Base-by-base conservation (phyloP, 768 basidiomycete genomes). In the Suillus lakei region DNA sequence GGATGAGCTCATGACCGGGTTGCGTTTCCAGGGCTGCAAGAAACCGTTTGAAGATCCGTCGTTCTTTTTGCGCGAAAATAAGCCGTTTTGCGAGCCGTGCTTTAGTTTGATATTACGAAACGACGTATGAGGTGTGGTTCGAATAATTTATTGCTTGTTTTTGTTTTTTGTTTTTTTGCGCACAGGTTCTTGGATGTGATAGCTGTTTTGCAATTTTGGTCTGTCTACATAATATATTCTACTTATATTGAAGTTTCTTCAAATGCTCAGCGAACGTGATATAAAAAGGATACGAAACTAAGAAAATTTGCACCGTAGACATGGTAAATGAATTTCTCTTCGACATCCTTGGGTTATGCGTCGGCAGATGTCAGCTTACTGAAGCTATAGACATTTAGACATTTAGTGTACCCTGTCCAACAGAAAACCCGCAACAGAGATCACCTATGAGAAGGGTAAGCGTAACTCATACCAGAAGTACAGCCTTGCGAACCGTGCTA, bases 61-160 rank as follows among this genome's bases (percentile, higher is more conserved):
- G 44, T 96, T 98, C 81, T 96, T 97, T 78, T 85, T 96, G 73
- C 84, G 94, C 65, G 89, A 88, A 36, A 88, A 91, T 7, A 84
- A 89, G 67, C 91, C 95, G 0, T 96, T 87, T 74, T 98, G 97
- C 74, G 92, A 95, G 71, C 82, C 78, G 43, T 99, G 96, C 75
- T 98, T 94, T 77, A 91, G 90, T 72, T 84, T 96, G 64, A 88
- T 94, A 41, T 78, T 95, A 69, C 82, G 89, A 72, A 95, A 92
- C 72, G 93, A 95, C 69, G 71, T 93, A 38, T 92, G 72, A 74
- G 56, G 26, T 39, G 36, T 38, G 26, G 38, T 38, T 58, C 5
- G 4, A 28, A 58, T 58, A 58, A 38, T 60, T 36, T 62, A 62
- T 62, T 62, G 4, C 39, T 54, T 50, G 23, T 48, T 61, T 18